Evolutionary conservation across 257 asterid species (phyloP).

Genomic region (Solanum sejunctum): DNA sequence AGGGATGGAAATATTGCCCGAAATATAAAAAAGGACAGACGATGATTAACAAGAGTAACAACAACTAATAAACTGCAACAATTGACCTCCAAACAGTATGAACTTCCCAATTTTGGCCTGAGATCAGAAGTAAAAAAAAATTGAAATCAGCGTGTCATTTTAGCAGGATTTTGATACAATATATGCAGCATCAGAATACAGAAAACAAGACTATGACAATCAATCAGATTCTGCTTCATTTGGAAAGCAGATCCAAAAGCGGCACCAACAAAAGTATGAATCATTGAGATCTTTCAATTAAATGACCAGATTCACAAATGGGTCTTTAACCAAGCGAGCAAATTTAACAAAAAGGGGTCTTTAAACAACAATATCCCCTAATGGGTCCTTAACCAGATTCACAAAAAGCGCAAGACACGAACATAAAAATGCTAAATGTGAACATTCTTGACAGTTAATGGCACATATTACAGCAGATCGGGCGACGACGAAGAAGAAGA

Average conservation of each 20-base stretch:
- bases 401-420: neutral
- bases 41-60: neutral
- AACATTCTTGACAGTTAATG: neutral
- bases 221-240: neutral
- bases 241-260: constrained; percentile 21
- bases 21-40: neutral
- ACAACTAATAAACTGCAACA: neutral
- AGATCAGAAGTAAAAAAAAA: neutral
- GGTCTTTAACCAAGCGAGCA: neutral
- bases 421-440: neutral
- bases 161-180: neutral
- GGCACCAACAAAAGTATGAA: constrained; percentile 10
- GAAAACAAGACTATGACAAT: neutral
- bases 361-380: neutral
- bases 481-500: neutral
- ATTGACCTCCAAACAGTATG: neutral
- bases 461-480: constrained; percentile 1
- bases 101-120: neutral
- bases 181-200: neutral
- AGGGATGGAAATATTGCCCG: neutral
- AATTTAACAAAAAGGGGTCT: neutral
- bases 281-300: neutral
- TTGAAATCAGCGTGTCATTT: neutral
- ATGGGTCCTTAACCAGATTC: neutral
- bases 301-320: neutral